phyloP scores from a whole-genome alignment of 2,329 filamentous ascomycete genomes.

The Bimuria novae-zelandiae region DNA sequence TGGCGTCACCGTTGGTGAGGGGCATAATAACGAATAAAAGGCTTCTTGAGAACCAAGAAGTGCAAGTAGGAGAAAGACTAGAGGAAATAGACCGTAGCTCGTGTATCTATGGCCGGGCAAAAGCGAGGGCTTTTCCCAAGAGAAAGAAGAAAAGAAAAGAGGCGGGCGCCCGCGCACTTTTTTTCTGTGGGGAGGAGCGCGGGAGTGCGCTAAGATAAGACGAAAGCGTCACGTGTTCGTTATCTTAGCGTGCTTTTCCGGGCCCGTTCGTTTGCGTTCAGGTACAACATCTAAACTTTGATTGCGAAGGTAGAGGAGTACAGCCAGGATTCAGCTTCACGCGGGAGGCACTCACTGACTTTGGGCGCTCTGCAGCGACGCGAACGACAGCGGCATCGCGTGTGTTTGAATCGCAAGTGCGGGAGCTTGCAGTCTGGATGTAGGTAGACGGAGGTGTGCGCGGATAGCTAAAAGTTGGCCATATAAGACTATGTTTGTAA shows the following conservation, averaged over 20 bases:
- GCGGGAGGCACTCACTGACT: no score
- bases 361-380: no score
- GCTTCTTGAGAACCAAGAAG: slow-evolving; percentile 41
- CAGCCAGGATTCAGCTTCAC: no score
- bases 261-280: no score
- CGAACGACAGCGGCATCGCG: neutral
- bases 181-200: slow-evolving; percentile 27
- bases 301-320: no score
- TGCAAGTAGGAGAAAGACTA: slow-evolving; percentile 17
- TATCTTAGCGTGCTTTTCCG: no score
- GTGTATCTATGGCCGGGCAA: slow-evolving; percentile 59
- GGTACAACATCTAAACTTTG: no score
- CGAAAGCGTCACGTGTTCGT: slow-evolving; percentile 7
- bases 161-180: slow-evolving; percentile 26
- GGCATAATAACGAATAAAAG: slow-evolving; percentile 64
- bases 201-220: slow-evolving; percentile 3
- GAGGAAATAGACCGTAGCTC: slow-evolving; percentile 43
- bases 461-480: no score
- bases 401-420: neutral
- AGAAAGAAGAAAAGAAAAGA: slow-evolving; percentile 37
- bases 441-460: neutral
- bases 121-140: slow-evolving; percentile 57
- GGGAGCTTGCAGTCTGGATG: neutral
- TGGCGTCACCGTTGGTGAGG: slow-evolving; percentile 67
- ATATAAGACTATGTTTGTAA: no score